Evolutionary conservation across 1,284 basidiomycete genomes (phyloP), one percentile per base, ranked within the genome.

Genomic region (Psilocybe mexicana): DNA sequence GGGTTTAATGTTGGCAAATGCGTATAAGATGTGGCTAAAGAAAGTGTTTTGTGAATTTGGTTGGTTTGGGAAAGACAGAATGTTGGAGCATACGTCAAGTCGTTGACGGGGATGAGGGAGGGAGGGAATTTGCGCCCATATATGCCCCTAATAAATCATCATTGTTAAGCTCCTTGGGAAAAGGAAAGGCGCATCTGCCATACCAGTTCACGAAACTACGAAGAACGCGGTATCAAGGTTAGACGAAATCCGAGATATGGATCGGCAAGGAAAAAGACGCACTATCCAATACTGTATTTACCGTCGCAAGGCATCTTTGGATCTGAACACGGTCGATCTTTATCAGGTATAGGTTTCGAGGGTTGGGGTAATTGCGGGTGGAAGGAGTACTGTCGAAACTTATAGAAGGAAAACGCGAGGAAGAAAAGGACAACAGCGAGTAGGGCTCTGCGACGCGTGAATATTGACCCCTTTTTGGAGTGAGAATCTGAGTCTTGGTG

Each of bases 61-160:
- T 24, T 18, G 33, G 14, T 42, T 36, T 4, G 60, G 43, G 25
- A 40, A 14, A 50, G 42, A 14, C 10, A 12, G 11, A 6, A 40
- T 11, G 26, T 56, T 38, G 24, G 43, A 36, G 85, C 87, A 69
- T 83, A 96, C 79, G 95, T 98, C 64, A 98, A 83, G 67, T 94
- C 85, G 35, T 89, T 72, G 1, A 74, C 81, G 7, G 94, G 95
- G 57, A 98, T 94, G 52, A 85, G 70, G 10, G 87, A 86, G 2
- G 94, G 94, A 36, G 86, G 87, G 65, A 83, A 96, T 74, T 95
- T 94, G 65, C 94, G 85, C 42, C 85, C 94, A 71, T 97, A 98
- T 53, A 97, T 97, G n/a, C 93, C 94, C 95, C 95, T 90, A 51
- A 6, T 63, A 14, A 71, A 54, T 30, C 45, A 54, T 30, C 45